phyloP scores from a whole-genome alignment of 2,329 filamentous ascomycete species.

The Tolypocladium ovalisporum region DNA sequence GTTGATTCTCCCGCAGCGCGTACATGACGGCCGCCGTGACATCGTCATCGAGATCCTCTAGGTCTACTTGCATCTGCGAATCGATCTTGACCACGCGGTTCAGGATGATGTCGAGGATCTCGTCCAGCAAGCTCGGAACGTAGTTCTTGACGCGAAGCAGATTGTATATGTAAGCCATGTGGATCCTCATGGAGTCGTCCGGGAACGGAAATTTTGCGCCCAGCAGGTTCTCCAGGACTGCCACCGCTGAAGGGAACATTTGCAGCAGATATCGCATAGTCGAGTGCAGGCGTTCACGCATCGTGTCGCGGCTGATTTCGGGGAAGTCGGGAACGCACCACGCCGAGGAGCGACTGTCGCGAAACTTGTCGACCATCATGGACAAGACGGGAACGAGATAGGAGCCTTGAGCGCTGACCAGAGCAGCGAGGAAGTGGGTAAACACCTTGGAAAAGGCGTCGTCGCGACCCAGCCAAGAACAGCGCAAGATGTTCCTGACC shows the following conservation, averaged over 20 bases:
- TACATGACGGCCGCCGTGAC: constrained; percentile 62
- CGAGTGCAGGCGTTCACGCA: constrained; percentile 65
- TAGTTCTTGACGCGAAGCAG: constrained; percentile 69
- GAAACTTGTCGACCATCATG: constrained; percentile 74
- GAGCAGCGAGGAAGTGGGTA: constrained; percentile 53
- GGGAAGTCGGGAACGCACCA: constrained; percentile 42
- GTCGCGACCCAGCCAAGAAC: constrained; percentile 55
- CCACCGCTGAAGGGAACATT: constrained; percentile 69
- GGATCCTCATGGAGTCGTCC: constrained; percentile 65
- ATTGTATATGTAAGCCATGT: constrained; percentile 82
- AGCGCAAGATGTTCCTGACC: constrained; percentile 46
- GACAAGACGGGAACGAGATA: constrained; percentile 65
- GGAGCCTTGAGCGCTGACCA: constrained; percentile 74
- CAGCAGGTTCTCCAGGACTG: constrained; percentile 57
- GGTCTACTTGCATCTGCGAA: constrained; percentile 85
- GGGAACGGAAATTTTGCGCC: constrained; percentile 62
- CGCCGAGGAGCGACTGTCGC: constrained; percentile 34
- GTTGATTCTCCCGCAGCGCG: constrained; percentile 24
- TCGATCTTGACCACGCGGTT: constrained; percentile 88
- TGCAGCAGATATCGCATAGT: constrained; percentile 66
- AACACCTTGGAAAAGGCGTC: constrained; percentile 57
- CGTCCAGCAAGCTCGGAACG: constrained; percentile 63
- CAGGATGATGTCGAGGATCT: constrained; percentile 74
- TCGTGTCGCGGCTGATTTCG: constrained; percentile 49
- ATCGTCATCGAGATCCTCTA: constrained; percentile 88